Conservation (phyloP, 148 eudicot genomes). For the Gaultheria prostrata region DNA sequence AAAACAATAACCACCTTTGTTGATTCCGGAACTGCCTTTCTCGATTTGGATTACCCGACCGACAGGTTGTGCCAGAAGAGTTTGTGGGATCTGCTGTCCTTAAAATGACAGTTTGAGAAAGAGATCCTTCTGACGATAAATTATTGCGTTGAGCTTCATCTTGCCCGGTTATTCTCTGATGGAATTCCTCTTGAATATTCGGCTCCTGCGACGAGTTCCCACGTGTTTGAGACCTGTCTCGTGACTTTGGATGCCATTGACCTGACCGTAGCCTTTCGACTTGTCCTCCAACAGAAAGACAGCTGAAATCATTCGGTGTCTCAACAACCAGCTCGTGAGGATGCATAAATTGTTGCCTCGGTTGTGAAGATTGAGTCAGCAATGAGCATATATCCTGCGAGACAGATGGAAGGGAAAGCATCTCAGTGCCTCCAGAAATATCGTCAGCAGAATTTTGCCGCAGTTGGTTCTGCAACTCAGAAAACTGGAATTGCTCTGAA, state of each 20-base stretch:
- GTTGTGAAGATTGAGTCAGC: conserved; percentile 46
- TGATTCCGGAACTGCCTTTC: conserved; percentile 65
- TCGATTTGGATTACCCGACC: conserved; percentile 36
- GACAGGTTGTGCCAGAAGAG: conserved; percentile 24
- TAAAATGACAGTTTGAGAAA: conserved; percentile 35
- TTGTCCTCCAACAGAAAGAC: conserved; percentile 44
- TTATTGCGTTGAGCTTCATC: conserved; percentile 72
- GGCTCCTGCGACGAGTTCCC: conserved; percentile 46
- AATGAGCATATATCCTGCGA: conserved; percentile 44
- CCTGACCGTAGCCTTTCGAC: conserved; percentile 42
- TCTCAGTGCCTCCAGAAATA: conserved; percentile 38
- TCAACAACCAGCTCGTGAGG: conserved; percentile 43
- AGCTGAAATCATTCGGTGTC: conserved; percentile 47
- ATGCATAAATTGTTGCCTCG: conserved; percentile 40
- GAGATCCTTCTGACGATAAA: conserved; percentile 50
- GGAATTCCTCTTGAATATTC: conserved; percentile 60
- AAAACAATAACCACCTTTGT: conserved; percentile 74
- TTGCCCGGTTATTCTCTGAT: conserved; percentile 54
- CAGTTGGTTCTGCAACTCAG: conserved; percentile 49
- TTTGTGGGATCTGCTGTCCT: conserved; percentile 39
- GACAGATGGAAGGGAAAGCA: conserved; percentile 39
- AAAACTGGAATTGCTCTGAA: conserved; percentile 46
- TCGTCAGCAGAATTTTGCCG: conserved; percentile 40
- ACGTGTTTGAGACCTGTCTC: conserved; percentile 36
- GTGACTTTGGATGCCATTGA: conserved; percentile 53